Conservation (phyloP, 495 filamentous ascomycete species). For the Rostrohypoxylon terebratum region DNA sequence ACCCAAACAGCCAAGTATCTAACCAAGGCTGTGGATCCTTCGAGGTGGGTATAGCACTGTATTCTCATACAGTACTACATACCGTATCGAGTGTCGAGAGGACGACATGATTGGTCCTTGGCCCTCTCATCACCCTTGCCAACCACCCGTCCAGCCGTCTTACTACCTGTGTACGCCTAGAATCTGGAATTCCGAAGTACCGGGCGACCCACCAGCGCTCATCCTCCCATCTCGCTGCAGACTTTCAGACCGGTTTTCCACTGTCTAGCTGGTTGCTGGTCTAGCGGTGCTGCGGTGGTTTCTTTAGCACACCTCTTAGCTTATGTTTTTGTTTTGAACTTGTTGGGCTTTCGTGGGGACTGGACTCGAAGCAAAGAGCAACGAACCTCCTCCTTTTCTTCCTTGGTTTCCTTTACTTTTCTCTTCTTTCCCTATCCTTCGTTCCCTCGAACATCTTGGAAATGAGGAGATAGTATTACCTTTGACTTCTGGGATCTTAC, state of each 20-base stretch:
- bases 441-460: neutral
- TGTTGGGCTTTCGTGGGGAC: constrained; percentile 19
- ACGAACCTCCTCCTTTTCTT: constrained; percentile 13
- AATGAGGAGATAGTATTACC: neutral
- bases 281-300: neutral
- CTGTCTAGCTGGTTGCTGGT: no score
- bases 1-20: constrained; percentile 1
- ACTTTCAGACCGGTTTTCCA: constrained; percentile 16
- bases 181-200: constrained; percentile 42
- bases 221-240: constrained; percentile 21
- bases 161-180: no score
- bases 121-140: constrained; percentile 32
- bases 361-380: neutral
- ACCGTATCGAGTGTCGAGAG: constrained; percentile 38
- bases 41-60: constrained; percentile 8
- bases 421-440: neutral
- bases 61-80: constrained; percentile 30
- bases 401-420: neutral
- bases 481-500: constrained; percentile 15
- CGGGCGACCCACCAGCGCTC: constrained; percentile 34
- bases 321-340: constrained; percentile 30
- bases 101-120: constrained; percentile 33
- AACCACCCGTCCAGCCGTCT: constrained; percentile 40
- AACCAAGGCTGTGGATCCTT: constrained; percentile 21
- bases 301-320: neutral